Evolutionary conservation across 495 filamentous ascomycete species (phyloP).

Genomic region (Tuber brumale): DNA sequence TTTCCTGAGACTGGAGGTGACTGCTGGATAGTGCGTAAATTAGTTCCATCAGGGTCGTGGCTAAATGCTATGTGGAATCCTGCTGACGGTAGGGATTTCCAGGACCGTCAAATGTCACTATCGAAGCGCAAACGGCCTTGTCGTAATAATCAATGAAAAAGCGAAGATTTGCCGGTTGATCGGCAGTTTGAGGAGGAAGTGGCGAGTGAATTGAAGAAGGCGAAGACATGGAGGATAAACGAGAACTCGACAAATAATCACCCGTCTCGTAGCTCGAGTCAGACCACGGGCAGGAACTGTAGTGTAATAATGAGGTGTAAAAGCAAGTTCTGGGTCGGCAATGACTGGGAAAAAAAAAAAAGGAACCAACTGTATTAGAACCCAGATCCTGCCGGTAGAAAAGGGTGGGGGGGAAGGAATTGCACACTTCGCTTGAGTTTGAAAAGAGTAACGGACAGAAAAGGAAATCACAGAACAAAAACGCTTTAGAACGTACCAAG

Average conservation of each 20-base stretch:
- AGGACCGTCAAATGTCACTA: conserved; percentile 83
- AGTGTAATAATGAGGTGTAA: conserved; percentile 18
- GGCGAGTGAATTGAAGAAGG: conserved; percentile 23
- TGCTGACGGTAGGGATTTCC: conserved; percentile 78
- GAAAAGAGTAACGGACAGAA: conserved; percentile 32
- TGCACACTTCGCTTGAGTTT: conserved; percentile 39
- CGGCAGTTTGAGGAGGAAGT: conserved; percentile 44
- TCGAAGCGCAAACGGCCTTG: conserved; percentile 80
- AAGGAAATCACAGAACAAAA: conserved; percentile 37
- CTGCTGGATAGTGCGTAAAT: conserved; percentile 84
- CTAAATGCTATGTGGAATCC: conserved; percentile 69
- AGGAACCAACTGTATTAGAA: conserved; percentile 28
- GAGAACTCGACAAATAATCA: conserved; percentile 15
- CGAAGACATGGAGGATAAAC: conserved; percentile 11
- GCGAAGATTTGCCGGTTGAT: conserved; percentile 53
- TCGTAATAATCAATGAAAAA: conserved; percentile 73
- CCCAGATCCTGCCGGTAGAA: conserved; percentile 22
- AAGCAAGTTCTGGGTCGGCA: conserved; percentile 20
- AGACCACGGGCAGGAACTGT: conserved; percentile 3
- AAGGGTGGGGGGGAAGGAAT: conserved; percentile 22
- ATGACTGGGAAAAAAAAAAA: conserved; percentile 14
- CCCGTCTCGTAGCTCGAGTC: conserved; percentile 6
- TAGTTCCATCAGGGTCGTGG: conserved; percentile 80
- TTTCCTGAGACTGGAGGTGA: conserved; percentile 56
- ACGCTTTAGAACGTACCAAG: conserved; percentile 45